phyloP scores from a whole-genome alignment of 2,329 filamentous ascomycete genomes.

The Arthrobotrys pseudoclavata region DNA sequence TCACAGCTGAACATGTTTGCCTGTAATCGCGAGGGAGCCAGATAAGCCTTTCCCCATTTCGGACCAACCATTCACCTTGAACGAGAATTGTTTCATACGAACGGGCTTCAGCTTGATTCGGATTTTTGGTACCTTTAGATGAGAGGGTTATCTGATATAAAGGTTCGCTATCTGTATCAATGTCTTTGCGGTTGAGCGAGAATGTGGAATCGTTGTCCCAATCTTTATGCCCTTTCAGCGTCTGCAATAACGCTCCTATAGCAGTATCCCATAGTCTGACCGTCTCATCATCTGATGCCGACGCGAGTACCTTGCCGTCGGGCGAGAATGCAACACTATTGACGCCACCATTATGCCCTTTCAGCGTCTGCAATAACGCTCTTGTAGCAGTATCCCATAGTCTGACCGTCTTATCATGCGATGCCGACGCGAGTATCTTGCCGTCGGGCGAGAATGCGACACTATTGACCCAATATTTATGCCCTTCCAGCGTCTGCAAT shows the following conservation, averaged over 20 bases:
- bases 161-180: not conserved
- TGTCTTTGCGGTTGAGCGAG: not conserved
- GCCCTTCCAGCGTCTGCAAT: not conserved
- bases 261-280: not conserved
- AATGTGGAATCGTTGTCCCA: not conserved
- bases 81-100: too few species aligned
- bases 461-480: too few species aligned
- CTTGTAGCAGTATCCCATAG: not conserved
- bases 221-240: not conserved
- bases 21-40: constrained; percentile 18
- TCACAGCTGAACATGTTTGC: not conserved
- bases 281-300: not conserved
- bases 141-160: not conserved
- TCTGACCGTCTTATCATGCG: too few species aligned
- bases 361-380: not conserved
- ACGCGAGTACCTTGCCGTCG: not conserved
- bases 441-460: too few species aligned
- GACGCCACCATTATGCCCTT: too few species aligned
- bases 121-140: not conserved
- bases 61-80: not conserved
- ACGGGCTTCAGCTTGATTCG: too few species aligned
- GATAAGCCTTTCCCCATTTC: constrained; percentile 6
- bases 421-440: too few species aligned
- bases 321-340: not conserved
- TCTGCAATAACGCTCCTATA: not conserved